Percentiles rank a stretch among this genome's conserved stretches.
phyloP scores from a whole-genome alignment of 768 basidiomycete genomes.

The Crucibulum laeve region DNA sequence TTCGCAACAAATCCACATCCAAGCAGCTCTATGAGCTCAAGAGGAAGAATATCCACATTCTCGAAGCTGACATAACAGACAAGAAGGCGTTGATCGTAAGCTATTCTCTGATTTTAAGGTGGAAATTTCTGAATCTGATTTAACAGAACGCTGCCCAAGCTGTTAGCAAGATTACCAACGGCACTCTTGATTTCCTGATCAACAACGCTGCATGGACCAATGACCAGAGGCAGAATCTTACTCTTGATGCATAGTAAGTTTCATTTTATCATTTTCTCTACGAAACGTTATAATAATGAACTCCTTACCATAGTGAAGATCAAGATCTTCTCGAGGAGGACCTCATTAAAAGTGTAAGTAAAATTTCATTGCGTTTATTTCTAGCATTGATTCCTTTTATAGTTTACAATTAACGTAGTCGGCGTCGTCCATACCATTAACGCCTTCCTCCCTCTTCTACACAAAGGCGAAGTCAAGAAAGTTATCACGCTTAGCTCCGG shows the following conservation, averaged over 20 bases:
- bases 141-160: background rate
- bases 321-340: background rate
- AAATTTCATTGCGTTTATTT: background rate
- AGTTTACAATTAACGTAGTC: background rate
- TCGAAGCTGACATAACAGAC: constrained; percentile 32
- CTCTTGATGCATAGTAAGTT: constrained; percentile 17
- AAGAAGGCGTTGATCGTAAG: constrained; percentile 10
- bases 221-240: constrained; percentile 27
- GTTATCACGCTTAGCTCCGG: constrained; percentile 27
- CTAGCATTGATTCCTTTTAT: background rate
- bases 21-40: constrained; percentile 4
- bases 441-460: background rate
- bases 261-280: too few species aligned
- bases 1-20: constrained; percentile 4
- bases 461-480: constrained; percentile 19
- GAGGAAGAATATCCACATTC: constrained; percentile 22
- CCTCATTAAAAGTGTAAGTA: background rate
- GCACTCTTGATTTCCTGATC: background rate
- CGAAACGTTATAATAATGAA: too few species aligned
- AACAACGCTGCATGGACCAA: constrained; percentile 23
- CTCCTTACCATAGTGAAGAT: background rate
- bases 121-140: background rate
- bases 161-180: background rate
- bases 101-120: background rate
- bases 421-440: background rate